A percentile compares a stretch with the other conserved stretches of the same genome.
phyloP scores from a whole-genome alignment of 345 rosid genomes.

The Brassica rapa region DNA sequence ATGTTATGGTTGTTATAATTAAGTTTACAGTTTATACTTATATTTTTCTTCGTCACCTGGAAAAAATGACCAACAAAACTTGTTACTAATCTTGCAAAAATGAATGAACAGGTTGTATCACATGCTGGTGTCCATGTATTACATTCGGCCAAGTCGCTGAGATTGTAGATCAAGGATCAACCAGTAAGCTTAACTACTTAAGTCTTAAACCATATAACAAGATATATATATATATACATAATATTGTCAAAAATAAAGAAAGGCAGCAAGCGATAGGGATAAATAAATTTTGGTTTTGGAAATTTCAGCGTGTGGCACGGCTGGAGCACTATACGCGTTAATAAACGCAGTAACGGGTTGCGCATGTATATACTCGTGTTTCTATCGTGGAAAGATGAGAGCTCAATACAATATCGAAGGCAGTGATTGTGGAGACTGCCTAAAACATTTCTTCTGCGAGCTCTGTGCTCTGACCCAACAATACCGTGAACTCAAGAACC shows the following conservation, averaged over 20 bases:
- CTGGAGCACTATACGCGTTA: constrained; percentile 49
- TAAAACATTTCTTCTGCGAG: constrained; percentile 47
- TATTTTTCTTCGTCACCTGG: too few species aligned
- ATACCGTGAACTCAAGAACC: constrained; percentile 53
- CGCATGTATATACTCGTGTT: constrained; percentile 45
- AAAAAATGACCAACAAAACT: not conserved
- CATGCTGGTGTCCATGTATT: constrained; percentile 60
- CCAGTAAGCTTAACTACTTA: constrained; percentile 40
- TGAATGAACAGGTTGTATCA: constrained; percentile 48
- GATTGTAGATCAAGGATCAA: constrained; percentile 53
- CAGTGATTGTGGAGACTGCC: constrained; percentile 44
- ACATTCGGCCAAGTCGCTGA: constrained; percentile 64
- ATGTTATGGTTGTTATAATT: not conserved
- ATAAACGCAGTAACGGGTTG: constrained; percentile 22
- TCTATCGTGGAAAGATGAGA: constrained; percentile 50
- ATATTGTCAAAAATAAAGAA: not conserved
- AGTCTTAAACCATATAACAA: not conserved
- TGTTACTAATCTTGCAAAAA: constrained; percentile 1
- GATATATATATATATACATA: not conserved
- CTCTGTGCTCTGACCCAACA: constrained; percentile 54
- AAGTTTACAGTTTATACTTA: too few species aligned
- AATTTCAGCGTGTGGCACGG: constrained; percentile 44
- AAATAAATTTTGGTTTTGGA: not conserved
- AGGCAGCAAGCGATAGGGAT: not conserved
- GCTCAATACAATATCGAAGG: constrained; percentile 47